Evolutionary conservation across 305 asterid species (phyloP).

Genomic region (Fraxinus baroniana): DNA sequence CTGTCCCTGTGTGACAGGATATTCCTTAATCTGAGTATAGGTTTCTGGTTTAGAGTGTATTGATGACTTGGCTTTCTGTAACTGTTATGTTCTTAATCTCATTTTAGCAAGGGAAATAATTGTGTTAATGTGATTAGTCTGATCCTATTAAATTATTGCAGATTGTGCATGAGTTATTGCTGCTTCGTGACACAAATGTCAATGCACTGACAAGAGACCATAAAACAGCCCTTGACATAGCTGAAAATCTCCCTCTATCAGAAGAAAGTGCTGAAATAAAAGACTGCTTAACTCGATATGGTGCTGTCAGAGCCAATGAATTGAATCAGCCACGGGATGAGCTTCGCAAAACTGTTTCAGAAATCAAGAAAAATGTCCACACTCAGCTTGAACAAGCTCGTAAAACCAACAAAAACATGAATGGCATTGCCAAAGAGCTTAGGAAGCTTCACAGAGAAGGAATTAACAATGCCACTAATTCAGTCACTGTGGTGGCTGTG

Average conservation of each 20-base stretch:
- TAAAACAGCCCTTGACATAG: slow-evolving; percentile 86
- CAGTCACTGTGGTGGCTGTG: slow-evolving; percentile 84
- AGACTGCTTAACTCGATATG: slow-evolving; percentile 56
- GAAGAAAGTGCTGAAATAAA: slow-evolving; percentile 74
- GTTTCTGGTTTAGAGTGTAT: not conserved
- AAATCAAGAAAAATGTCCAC: slow-evolving; percentile 76
- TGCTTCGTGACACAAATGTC: slow-evolving; percentile 71
- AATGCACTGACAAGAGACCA: slow-evolving; percentile 78
- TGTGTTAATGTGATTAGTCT: not conserved
- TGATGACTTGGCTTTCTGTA: not conserved
- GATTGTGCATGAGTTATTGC: slow-evolving; percentile 71
- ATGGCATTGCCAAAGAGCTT: slow-evolving; percentile 89
- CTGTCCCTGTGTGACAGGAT: not conserved
- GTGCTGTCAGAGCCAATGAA: slow-evolving; percentile 75
- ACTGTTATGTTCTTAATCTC: not conserved
- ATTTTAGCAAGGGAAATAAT: not conserved
- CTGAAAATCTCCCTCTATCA: slow-evolving; percentile 71
- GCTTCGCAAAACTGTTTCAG: slow-evolving; percentile 72
- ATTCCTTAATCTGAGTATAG: not conserved
- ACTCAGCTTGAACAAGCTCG: slow-evolving; percentile 82
- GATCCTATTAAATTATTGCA: slow-evolving; percentile 26
- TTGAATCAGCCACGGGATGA: slow-evolving; percentile 90
- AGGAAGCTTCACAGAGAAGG: slow-evolving; percentile 87
- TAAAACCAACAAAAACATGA: slow-evolving; percentile 68
- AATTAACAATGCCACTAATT: slow-evolving; percentile 83